A percentile compares a stretch with the other conserved stretches of the same genome.
phyloP scores from a whole-genome alignment of 192 early-diverging fungal genomes.

The Linnemannia hyalina region DNA sequence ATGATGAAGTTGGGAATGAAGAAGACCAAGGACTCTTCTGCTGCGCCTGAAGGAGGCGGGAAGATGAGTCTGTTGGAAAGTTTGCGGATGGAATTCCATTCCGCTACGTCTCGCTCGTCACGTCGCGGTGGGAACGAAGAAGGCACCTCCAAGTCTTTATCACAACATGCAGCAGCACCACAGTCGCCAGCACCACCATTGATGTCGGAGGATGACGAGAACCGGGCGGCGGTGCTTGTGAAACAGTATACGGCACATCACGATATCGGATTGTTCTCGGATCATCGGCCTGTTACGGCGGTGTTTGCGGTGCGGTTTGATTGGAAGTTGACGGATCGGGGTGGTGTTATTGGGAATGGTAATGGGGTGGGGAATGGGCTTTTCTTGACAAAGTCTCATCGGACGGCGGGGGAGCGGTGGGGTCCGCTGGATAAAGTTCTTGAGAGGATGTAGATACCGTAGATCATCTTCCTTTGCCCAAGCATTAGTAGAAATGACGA shows the following conservation, averaged over 20 bases:
- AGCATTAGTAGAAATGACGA: no score
- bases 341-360: slow-evolving; percentile 5
- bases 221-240: slow-evolving; percentile 36
- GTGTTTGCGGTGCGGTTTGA: slow-evolving; percentile 64
- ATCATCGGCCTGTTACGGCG: slow-evolving; percentile 66
- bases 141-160: background rate
- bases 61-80: slow-evolving; percentile 28
- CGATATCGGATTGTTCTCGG: slow-evolving; percentile 59
- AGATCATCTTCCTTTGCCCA: no score
- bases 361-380: background rate
- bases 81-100: slow-evolving; percentile 16
- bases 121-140: background rate
- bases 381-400: background rate
- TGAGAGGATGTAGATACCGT: slow-evolving; percentile 13
- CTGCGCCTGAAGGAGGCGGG: background rate
- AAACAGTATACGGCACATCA: slow-evolving; percentile 56
- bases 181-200: background rate
- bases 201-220: slow-evolving; percentile 43
- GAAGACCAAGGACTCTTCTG: background rate
- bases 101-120: background rate
- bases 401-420: slow-evolving; percentile 17
- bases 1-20: slow-evolving; percentile 17
- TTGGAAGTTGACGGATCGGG: slow-evolving; percentile 52
- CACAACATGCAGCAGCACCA: background rate
- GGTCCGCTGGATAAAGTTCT: slow-evolving; percentile 39